Percentiles rank a stretch among this genome's conserved stretches.
phyloP scores from a whole-genome alignment of 2,329 filamentous ascomycete species.

The Aspergillus eucalypticola region DNA sequence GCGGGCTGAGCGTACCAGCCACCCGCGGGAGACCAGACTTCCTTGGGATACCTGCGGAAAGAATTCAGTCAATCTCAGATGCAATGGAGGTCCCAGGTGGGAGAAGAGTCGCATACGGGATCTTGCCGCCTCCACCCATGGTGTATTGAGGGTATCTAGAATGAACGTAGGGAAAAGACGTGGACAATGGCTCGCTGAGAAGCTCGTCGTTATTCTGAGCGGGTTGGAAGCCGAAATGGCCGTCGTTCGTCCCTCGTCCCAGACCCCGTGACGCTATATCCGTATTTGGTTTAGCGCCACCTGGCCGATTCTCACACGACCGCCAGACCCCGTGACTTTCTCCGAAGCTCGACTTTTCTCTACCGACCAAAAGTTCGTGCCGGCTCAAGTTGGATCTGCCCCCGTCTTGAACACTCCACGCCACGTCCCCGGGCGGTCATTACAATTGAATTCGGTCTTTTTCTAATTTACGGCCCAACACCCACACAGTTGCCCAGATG shows the following conservation, averaged over 20 bases:
- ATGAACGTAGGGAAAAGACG: slow-evolving; percentile 22
- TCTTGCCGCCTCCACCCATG: slow-evolving; percentile 77
- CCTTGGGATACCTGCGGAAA: slow-evolving; percentile 79
- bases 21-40: slow-evolving; percentile 98
- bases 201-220: slow-evolving; percentile 22
- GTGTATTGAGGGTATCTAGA: slow-evolving; percentile 31
- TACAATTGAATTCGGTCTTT: neutral
- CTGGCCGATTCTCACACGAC: slow-evolving; percentile 31
- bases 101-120: slow-evolving; percentile 61
- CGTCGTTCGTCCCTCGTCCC: slow-evolving; percentile 31
- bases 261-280: slow-evolving; percentile 29
- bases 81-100: slow-evolving; percentile 7
- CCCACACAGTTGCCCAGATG: slow-evolving; percentile 41
- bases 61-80: slow-evolving; percentile 26
- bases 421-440: slow-evolving; percentile 12
- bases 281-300: slow-evolving; percentile 30
- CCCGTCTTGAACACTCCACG: slow-evolving; percentile 13
- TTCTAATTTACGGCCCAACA: slow-evolving; percentile 2
- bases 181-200: slow-evolving; percentile 25
- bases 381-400: slow-evolving; percentile 12
- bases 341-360: slow-evolving; percentile 42
- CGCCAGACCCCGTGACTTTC: slow-evolving; percentile 39
- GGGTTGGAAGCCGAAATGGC: slow-evolving; percentile 33
- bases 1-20: slow-evolving; percentile 94
- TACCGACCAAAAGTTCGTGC: slow-evolving; percentile 26